Conservation (phyloP, 495 filamentous ascomycete species). For the Aspergillus biplanus region DNA sequence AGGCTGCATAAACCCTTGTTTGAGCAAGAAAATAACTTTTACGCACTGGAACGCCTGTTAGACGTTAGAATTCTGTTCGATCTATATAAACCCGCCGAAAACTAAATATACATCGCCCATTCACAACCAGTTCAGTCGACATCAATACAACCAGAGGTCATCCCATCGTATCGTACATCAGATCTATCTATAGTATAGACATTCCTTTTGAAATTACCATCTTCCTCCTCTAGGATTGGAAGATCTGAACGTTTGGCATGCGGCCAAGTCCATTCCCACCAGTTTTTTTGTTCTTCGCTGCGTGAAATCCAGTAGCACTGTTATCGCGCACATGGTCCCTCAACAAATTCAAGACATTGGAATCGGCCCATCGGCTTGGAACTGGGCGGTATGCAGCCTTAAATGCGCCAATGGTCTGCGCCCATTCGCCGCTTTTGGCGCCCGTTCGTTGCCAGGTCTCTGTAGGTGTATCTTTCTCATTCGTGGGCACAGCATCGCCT, state of each 20-base stretch:
- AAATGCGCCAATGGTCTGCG: conserved; percentile 92
- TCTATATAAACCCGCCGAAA: neutral
- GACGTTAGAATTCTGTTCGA: neutral
- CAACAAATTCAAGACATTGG: conserved; percentile 75
- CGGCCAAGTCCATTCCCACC: conserved; percentile 52
- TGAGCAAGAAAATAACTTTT: too few species aligned
- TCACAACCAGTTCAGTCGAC: neutral
- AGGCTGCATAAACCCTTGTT: too few species aligned
- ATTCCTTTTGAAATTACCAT: too few species aligned
- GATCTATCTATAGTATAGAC: neutral
- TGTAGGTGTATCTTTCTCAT: conserved; percentile 46
- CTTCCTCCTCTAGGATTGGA: conserved; percentile 34
- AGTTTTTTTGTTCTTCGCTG: conserved; percentile 50
- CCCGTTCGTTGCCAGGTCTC: conserved; percentile 58
- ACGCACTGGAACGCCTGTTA: too few species aligned
- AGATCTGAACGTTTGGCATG: conserved; percentile 59
- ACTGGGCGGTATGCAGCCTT: conserved; percentile 93
- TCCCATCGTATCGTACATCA: conserved; percentile 7
- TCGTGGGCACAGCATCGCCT: conserved; percentile 37
- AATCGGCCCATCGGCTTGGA: conserved; percentile 79
- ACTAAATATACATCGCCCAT: conserved; percentile 4
- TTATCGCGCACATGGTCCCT: conserved; percentile 75
- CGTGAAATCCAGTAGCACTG: conserved; percentile 56
- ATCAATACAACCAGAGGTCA: neutral
- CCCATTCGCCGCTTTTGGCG: conserved; percentile 80